Percentiles rank a stretch among this genome's conserved stretches.
Conservation (phyloP, 2,329 filamentous ascomycete species). For the Fragosphaeria purpurea region DNA sequence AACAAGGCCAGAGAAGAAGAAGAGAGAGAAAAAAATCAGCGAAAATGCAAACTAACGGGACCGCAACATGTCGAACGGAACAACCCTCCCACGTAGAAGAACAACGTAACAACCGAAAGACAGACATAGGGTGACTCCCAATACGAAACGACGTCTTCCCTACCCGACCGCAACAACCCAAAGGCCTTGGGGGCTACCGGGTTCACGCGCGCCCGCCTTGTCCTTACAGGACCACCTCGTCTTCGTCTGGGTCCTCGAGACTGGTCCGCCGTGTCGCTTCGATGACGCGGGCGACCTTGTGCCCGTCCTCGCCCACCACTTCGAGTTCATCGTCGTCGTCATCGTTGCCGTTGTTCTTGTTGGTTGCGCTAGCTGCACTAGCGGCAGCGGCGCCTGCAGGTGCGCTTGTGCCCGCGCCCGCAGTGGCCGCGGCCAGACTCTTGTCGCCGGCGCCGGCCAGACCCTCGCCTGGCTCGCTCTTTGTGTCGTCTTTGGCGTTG, state of each 20-base stretch:
- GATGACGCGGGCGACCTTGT: constrained; percentile 34
- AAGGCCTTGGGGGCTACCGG: no score
- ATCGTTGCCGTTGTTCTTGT: constrained; percentile 15
- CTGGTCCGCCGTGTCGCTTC: constrained; percentile 46
- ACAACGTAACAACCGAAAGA: no score
- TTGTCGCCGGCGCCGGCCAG: constrained; percentile 16
- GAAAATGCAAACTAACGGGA: no score
- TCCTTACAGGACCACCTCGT: constrained; percentile 31
- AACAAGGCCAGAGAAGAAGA: not conserved
- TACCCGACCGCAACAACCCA: no score
- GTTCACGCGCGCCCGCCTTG: no score
- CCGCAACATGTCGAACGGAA: no score
- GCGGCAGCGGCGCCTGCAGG: not conserved
- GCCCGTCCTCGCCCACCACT: constrained; percentile 29
- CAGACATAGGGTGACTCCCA: no score
- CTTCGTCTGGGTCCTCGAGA: constrained; percentile 50
- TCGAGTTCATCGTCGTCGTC: constrained; percentile 18
- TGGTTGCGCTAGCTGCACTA: not conserved
- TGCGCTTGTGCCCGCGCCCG: not conserved
- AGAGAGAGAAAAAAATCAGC: not conserved
- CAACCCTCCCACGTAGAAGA: no score
- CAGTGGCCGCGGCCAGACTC: not conserved
- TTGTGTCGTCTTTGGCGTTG: constrained; percentile 10
- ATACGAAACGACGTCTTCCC: no score
- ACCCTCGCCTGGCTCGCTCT: constrained; percentile 23